Conservation (phyloP, 208 protist species). For the Lotmaria passim region DNA sequence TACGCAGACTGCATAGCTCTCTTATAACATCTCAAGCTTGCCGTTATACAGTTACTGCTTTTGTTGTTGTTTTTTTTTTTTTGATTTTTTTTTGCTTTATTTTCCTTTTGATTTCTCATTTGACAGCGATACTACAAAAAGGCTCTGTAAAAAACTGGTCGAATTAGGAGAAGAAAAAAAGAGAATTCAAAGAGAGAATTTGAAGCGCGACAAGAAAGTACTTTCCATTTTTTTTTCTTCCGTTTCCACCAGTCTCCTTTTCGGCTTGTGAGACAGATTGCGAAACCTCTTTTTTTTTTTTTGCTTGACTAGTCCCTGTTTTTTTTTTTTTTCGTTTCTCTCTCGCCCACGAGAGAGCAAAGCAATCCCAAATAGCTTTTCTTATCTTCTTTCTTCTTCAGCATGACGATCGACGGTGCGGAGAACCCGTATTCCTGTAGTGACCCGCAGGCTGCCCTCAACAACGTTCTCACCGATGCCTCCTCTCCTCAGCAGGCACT, state of each 20-base stretch:
- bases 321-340: constrained; percentile 9
- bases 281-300: background rate
- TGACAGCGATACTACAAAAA: background rate
- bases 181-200: background rate
- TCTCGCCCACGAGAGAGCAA: background rate
- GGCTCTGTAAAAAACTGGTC: too few relatives aligned
- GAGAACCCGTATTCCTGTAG: constrained; percentile 13
- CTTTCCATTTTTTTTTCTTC: constrained; percentile 1
- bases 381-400: background rate
- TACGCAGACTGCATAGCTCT: too few relatives aligned
- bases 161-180: background rate
- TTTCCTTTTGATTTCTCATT: constrained; percentile 1
- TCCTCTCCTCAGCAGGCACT: background rate
- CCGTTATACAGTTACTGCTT: background rate
- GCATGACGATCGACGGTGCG: constrained; percentile 12
- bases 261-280: background rate
- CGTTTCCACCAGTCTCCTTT: too few relatives aligned
- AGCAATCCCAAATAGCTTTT: constrained; percentile 16
- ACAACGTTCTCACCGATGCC: background rate
- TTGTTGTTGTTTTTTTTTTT: constrained; percentile 8
- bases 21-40: too few relatives aligned
- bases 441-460: constrained; percentile 2
- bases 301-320: background rate
- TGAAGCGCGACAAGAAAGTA: background rate
- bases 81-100: constrained; percentile 4